These are phyloP conservation scores for Aspergillus ochraceoroseus DNA, from an alignment of 2,329 filamentous ascomycete genomes.

Conservation along the genomic window DNA sequence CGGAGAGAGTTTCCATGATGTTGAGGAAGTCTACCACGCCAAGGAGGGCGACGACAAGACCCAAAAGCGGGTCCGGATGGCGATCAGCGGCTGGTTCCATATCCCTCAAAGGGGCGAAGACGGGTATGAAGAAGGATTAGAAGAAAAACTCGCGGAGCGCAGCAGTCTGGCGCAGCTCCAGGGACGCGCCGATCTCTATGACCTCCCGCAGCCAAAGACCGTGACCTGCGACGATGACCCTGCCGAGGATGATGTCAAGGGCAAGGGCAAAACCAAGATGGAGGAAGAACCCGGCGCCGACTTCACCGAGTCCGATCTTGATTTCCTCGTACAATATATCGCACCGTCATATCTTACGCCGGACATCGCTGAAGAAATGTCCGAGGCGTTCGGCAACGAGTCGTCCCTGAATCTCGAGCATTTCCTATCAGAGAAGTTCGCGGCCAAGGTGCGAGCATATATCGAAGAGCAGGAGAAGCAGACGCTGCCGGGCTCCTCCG, in stretches of 20 bases:
- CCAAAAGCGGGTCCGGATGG: constrained; percentile 73
- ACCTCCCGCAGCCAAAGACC: constrained; percentile 65
- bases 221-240: constrained; percentile 43
- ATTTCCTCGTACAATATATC: constrained; percentile 87
- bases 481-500: constrained; percentile 42
- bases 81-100: constrained; percentile 98
- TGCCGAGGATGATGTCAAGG: constrained; percentile 37
- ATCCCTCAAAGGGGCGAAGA: constrained; percentile 94
- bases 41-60: constrained; percentile 55
- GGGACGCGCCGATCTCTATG: constrained; percentile 84
- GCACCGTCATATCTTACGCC: constrained; percentile 86
- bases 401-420: constrained; percentile 77
- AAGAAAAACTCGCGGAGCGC: constrained; percentile 81
- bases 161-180: constrained; percentile 91
- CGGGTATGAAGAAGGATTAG: constrained; percentile 79
- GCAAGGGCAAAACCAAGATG: constrained; percentile 37
- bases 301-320: constrained; percentile 73
- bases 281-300: constrained; percentile 50
- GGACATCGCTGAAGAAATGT: constrained; percentile 78
- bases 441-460: constrained; percentile 63
- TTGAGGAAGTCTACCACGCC: constrained; percentile 90
- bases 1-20: constrained; percentile 98
- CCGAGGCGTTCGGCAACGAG: constrained; percentile 72
- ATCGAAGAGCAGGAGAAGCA: constrained; percentile 61
- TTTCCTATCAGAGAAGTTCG: constrained; percentile 75